These are phyloP conservation scores for Trichosanthes truncata DNA, from an alignment of 306 rosid species.

Conservation along the genomic window DNA sequence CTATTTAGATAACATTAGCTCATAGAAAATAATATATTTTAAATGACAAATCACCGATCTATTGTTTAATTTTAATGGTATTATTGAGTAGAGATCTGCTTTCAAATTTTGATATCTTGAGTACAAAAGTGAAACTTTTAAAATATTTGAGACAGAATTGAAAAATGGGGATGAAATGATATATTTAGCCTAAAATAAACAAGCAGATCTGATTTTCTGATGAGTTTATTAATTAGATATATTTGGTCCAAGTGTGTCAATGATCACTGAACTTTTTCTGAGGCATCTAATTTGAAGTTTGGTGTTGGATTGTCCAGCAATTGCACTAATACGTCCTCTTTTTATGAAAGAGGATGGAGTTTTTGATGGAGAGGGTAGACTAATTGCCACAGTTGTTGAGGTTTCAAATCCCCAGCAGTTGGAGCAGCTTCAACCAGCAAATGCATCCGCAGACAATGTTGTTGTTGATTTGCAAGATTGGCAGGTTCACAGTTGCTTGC, in stretches of 20 bases:
- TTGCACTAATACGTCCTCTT: conserved; percentile 53
- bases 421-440: conserved; percentile 45
- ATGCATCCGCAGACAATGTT: conserved; percentile 42
- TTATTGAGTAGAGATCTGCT: too few species aligned
- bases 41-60: background rate
- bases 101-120: background rate
- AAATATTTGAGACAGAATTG: background rate
- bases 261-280: background rate
- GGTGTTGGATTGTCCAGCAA: conserved; percentile 34
- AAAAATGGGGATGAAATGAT: background rate
- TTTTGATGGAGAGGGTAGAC: conserved; percentile 36
- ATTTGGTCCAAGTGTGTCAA: background rate
- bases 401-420: conserved; percentile 52
- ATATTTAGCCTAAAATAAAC: background rate
- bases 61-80: background rate
- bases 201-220: background rate
- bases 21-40: background rate
- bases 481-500: conserved; percentile 46
- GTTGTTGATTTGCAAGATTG: conserved; percentile 73
- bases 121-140: background rate
- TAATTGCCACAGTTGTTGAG: conserved; percentile 55
- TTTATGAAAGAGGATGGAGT: conserved; percentile 53
- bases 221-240: background rate
- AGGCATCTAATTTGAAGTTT: conserved; percentile 9
- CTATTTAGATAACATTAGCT: too few species aligned